Base-by-base conservation (phyloP, 345 rosid genomes). In the Balakata baccata region DNA sequence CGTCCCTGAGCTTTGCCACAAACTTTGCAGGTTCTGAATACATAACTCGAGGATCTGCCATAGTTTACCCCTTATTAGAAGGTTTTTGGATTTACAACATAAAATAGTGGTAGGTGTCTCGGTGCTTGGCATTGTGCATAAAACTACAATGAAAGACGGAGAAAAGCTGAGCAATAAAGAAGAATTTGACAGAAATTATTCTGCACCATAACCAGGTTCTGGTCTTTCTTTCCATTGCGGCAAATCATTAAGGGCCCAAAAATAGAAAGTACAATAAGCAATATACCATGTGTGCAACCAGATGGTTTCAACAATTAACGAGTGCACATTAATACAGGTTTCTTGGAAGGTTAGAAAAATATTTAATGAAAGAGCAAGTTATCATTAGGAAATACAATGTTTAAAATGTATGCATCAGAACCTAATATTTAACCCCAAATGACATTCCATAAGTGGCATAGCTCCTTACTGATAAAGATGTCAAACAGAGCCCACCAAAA, bases 1-100 rank as follows among this genome's bases (percentile, higher is more conserved):
- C 39, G 54, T 88, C 98, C 86, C 98, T 87, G 80, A 94, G 89
- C 82, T 94, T 94, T 25, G 94, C 95, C 75, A 94, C 98, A 47
- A 84, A 89, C 84, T 94, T 94, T 22, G 89, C 97, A 53, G 98
- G 92, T 80, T 94, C 98, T 8, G 97, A 89, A 82, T 92, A 94
- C 90, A 94, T 69, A 25, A 94, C 98, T 60, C 97, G 89, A 34
- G 97, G 87, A 88, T 94, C 98, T 94, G 85, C 6, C 22, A 50
- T n/a, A 66, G 39, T 51, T 25, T n/a, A 49, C 43, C 58, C n/a
- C 59, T 54, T 54, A 7, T 54, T 54, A 54, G n/a, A 54, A 54
- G 5, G 59, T 22, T 54, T 54, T 18, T 22, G 10, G 1, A 18
- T 54, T 54, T 54, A 54, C 23, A 54, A 54, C 18, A 54, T 54